Evolutionary conservation across 78 protist genomes (phyloP), one percentile per base, ranked within the genome.

Genomic region (Planoprotostelium fungivorum): DNA sequence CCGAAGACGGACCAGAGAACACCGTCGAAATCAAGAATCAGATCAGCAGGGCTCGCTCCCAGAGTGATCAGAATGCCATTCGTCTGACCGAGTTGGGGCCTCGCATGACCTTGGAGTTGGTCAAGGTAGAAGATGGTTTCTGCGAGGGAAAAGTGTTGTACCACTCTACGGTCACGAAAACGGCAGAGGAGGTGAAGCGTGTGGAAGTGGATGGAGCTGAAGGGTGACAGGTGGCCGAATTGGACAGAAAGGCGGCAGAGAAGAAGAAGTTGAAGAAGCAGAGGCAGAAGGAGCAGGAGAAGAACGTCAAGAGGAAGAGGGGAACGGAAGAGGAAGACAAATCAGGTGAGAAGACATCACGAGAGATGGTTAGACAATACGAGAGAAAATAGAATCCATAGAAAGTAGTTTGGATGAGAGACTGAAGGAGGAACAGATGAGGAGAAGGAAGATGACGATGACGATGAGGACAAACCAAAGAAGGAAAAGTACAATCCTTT

Each of bases 71-170:
- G 36, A 93, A 90, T 38, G 91, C 96, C 63, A 88, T 93, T 37
- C 89, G 89, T 63, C 90, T 96, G 36, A 38, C 37, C 35, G 98
- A 96, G 83, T 84, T 95, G 0, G 98, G 98, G n/a, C 98, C 98
- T 87, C 88, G 98, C 36, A 92, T 96, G 95, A 37, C 36, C 29
- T 86, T 95, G 35, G 36, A 87, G 31, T 84, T 95, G 36, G 25
- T 96, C 36, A 94, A 94, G 37, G 93, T 96, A 35, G 96, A 96
- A 88, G 96, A 94, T 34, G 96, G 96, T 37, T 37, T 95, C 25
- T 94, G 87, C 87, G 89, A 86, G 10, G 98, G 98, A 34, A 93
- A 93, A 16, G 95, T 95, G 34, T 29, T 95, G 35, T 91, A 93
- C 88, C 98, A 96, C 86, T 84, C 0, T 84, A 36, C 28, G 38